Evolutionary conservation across 805 yeast genomes (phyloP), one percentile per base, ranked within the genome.

Genomic region (Wickerhamiella brachini): DNA sequence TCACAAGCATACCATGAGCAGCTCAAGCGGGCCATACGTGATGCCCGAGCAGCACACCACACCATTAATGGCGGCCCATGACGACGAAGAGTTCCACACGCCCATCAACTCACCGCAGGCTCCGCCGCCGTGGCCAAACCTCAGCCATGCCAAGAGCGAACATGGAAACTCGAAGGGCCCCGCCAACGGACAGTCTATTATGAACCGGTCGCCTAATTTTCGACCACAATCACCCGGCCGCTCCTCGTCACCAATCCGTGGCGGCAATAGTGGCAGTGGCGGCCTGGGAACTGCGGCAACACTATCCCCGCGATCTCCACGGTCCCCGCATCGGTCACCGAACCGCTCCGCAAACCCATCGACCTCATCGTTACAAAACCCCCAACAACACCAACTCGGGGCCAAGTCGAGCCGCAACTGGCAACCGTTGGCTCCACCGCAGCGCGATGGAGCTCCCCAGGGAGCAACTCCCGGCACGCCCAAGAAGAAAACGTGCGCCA

Each of bases 401-500:
- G 34, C 34, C 3, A 17, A 15, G 41, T 17, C 41, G 5, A 37
- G 20, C 41, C 41, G 41, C 15, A 37, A 37, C 41, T 37, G 41
- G 41, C 41, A 37, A 10, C 7, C 41, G 9, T 15, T 29, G 34
- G 34, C 12, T 12, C 34, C 34, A 15, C 34, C 34, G 34, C 17
- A 17, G 20, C 3, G 18, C 15, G 22, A 21, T 8, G n/a, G 18
- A 2, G 24, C 22, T 18, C n/a, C n/a, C n/a, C n/a, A n/a, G n/a
- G n/a, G n/a, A n/a, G n/a, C n/a, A n/a, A 8, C 43, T 7, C 10
- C 5, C 22, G 23, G 13, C 43, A 41, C n/a, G 44, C 18, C 44
- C 51, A 6, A 50, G 56, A 17, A 46, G 60, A 44, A 46, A 49
- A 18, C 22, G 15, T 81, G 88, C 62, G 69, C 72, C 21, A 69